Evolutionary conservation across 2,329 filamentous ascomycete genomes (phyloP).

Genomic region (Curvularia verruculosa): DNA sequence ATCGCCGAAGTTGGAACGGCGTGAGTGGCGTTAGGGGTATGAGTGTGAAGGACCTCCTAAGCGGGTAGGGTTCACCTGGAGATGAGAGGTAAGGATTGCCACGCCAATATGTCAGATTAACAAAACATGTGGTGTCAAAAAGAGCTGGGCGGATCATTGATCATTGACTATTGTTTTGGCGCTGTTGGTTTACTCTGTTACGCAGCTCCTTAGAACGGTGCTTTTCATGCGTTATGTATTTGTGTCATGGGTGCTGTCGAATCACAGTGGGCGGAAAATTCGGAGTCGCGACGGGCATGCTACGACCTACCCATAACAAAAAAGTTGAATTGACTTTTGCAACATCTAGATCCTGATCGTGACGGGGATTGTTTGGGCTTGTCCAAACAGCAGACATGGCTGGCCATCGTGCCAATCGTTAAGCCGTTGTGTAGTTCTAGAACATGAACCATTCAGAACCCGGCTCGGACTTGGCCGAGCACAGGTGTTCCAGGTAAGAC

Average conservation of each 20-base stretch:
- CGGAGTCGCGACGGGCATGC: not conserved
- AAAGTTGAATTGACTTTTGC: not conserved
- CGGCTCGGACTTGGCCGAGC: not conserved
- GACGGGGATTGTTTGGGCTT: not conserved
- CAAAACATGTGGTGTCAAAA: slow-evolving; percentile 4
- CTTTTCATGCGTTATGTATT: slow-evolving; percentile 1
- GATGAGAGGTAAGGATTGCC: not conserved
- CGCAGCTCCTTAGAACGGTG: slow-evolving; percentile 1
- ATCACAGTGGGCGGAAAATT: not conserved
- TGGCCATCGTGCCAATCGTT: not conserved
- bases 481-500: not conserved
- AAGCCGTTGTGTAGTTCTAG: not conserved
- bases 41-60: slow-evolving; percentile 56
- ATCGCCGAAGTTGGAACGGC: slow-evolving; percentile 63
- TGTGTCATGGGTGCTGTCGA: not conserved
- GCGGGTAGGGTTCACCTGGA: slow-evolving; percentile 30
- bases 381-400: not conserved
- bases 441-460: not conserved
- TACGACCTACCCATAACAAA: not conserved
- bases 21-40: slow-evolving; percentile 49
- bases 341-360: not conserved
- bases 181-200: slow-evolving; percentile 5
- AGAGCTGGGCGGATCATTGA: slow-evolving; percentile 10
- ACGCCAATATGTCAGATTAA: slow-evolving; percentile 2
- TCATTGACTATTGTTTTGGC: slow-evolving; percentile 11